These are phyloP conservation scores for Xanthoconium stramineum DNA, from an alignment of 768 basidiomycete species.

Conservation along the genomic window DNA sequence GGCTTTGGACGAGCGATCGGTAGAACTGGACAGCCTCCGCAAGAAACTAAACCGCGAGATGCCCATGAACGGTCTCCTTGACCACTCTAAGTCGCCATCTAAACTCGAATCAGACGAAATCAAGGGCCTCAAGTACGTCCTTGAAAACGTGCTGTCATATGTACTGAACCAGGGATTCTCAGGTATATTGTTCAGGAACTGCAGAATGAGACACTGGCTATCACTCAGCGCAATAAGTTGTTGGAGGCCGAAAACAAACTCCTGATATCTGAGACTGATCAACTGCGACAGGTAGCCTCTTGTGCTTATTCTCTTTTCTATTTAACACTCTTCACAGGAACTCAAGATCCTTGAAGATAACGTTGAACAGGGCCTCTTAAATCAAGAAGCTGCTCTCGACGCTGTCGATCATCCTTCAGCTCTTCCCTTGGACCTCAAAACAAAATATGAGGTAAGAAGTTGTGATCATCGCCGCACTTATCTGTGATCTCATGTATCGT, in stretches of 20 bases:
- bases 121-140: conserved; percentile 70
- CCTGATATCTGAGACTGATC: conserved; percentile 52
- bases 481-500: not conserved
- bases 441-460: conserved; percentile 51
- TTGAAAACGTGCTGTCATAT: not conserved
- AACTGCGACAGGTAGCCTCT: conserved; percentile 62
- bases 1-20: conserved; percentile 37
- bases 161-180: conserved; percentile 1
- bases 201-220: conserved; percentile 70
- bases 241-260: conserved; percentile 75
- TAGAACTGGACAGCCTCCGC: conserved; percentile 54
- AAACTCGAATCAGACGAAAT: conserved; percentile 67
- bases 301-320: not conserved
- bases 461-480: not conserved
- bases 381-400: conserved; percentile 44
- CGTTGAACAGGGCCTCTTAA: conserved; percentile 56
- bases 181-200: conserved; percentile 89
- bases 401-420: conserved; percentile 16
- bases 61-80: conserved; percentile 40
- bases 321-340: conserved; percentile 44
- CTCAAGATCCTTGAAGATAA: conserved; percentile 75
- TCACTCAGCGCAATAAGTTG: conserved; percentile 63
- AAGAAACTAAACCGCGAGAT: conserved; percentile 62
- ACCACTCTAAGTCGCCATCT: conserved; percentile 33
- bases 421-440: conserved; percentile 35